Base-by-base conservation (phyloP, 192 early-diverging fungal genomes). In the Cladochytrium replicatum region DNA sequence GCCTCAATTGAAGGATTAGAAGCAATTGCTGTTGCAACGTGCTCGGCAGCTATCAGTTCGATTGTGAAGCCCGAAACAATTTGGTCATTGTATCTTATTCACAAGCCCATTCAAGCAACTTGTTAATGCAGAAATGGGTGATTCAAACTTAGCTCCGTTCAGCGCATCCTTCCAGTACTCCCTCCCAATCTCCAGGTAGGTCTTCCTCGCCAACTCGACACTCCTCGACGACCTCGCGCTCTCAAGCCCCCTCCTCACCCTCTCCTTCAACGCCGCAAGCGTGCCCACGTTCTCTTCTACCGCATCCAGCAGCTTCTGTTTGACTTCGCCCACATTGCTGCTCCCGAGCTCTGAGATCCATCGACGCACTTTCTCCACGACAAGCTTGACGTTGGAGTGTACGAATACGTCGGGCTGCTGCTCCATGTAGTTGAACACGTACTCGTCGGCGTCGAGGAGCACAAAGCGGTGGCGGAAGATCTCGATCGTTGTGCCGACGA, bases 371-470 rank as follows among this genome's bases (percentile, higher is more conserved):
- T 57, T 67, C 21, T 26, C 29, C 47, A 54, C 21, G 23, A 69
- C 66, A 5, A 5, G n/a, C 34, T 42, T 15, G 19, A 30, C 46
- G 55, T 60, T 50, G 24, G 55, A 60, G n/a, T n/a, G n/a, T n/a
- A n/a, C n/a, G n/a, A n/a, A n/a, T n/a, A n/a, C n/a, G 19, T 52
- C 29, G 2, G 49, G 41, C 2, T 59, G 26, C 15, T 57, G 37
- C 43, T 76, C 65, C 67, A 75, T 66, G 52, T 63, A 78, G 32
- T 63, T 67, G 52, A 75, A 78, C n/a, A 77, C 77, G 58, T 65
- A 80, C 61, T 81, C 78, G 48, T 81, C 78, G 2, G 78, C 78
- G 49, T 81, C 78, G 25, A 81, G 52, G 25, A 81, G 51, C 23
- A 64, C 52, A 48, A 80, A 81, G 29, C 38, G 38, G 64, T 72